A percentile compares a stretch with the other conserved stretches of the same genome.
These are phyloP conservation scores for Umbelopsis sp. DNA, from an alignment of 371 early-diverging fungal species.

Conservation along the genomic window DNA sequence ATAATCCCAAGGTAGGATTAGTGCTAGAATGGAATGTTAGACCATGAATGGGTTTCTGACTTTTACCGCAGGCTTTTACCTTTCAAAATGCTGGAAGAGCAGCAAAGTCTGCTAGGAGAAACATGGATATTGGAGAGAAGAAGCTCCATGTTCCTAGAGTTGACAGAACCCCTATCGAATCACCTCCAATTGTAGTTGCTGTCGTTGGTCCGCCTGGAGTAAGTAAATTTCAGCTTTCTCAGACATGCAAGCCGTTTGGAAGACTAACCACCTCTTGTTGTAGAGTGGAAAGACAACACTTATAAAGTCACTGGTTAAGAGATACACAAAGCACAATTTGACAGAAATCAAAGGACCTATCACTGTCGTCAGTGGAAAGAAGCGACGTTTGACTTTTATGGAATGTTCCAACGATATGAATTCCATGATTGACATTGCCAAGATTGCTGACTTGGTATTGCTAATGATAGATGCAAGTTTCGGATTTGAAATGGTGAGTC, in stretches of 20 bases:
- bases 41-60: not conserved
- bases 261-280: not conserved
- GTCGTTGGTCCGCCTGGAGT: slow-evolving; percentile 96
- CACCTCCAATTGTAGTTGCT: slow-evolving; percentile 93
- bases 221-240: slow-evolving; percentile 30
- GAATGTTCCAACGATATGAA: slow-evolving; percentile 97
- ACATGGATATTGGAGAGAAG: slow-evolving; percentile 86
- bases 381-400: slow-evolving; percentile 94
- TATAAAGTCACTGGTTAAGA: slow-evolving; percentile 93
- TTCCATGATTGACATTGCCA: slow-evolving; percentile 97
- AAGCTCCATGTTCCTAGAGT: slow-evolving; percentile 95
- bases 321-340: slow-evolving; percentile 93
- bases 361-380: slow-evolving; percentile 95
- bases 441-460: slow-evolving; percentile 97
- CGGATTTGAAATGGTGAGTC: slow-evolving; percentile 94
- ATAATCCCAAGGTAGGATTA: slow-evolving; percentile 81
- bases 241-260: not conserved
- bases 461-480: slow-evolving; percentile 95
- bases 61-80: slow-evolving; percentile 74
- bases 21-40: not conserved
- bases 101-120: slow-evolving; percentile 80
- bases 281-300: slow-evolving; percentile 94
- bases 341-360: slow-evolving; percentile 93
- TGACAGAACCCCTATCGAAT: slow-evolving; percentile 90
- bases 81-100: slow-evolving; percentile 78